Conservation (phyloP, 768 basidiomycete species). For the Leucocoprinus leucothites region DNA sequence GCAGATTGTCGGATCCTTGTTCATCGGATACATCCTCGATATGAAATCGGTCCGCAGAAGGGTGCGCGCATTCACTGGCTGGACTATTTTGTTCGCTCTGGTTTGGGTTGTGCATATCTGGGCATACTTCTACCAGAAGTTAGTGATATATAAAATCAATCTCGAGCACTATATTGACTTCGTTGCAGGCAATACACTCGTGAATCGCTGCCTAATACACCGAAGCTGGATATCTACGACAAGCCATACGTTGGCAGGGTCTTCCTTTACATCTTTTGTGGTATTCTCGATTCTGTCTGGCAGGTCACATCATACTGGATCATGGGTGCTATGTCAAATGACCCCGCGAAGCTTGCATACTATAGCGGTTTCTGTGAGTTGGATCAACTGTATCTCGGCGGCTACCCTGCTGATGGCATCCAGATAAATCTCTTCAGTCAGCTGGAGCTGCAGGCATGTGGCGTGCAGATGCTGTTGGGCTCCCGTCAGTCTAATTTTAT, state of each 20-base stretch:
- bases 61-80: slow-evolving; percentile 67
- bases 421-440: slow-evolving; percentile 74
- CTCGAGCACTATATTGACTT: not conserved
- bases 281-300: slow-evolving; percentile 81
- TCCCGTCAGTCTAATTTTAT: slow-evolving; percentile 47
- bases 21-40: slow-evolving; percentile 71
- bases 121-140: slow-evolving; percentile 78
- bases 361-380: slow-evolving; percentile 79
- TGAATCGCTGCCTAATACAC: slow-evolving; percentile 31
- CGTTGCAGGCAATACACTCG: slow-evolving; percentile 56
- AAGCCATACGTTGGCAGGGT: slow-evolving; percentile 50
- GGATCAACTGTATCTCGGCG: not conserved
- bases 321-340: slow-evolving; percentile 85
- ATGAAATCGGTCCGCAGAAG: slow-evolving; percentile 53
- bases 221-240: slow-evolving; percentile 60
- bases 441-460: slow-evolving; percentile 73
- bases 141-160: slow-evolving; percentile 16
- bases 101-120: slow-evolving; percentile 72
- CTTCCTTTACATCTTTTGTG: slow-evolving; percentile 68
- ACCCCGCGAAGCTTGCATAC: slow-evolving; percentile 74
- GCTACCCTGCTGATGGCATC: not conserved
- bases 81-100: slow-evolving; percentile 57
- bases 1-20: slow-evolving; percentile 72
- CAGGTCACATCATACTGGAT: slow-evolving; percentile 82
- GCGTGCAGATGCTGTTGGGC: slow-evolving; percentile 60